Base-by-base conservation (phyloP, 768 basidiomycete genomes). In the Rhodotorula toruloides region DNA sequence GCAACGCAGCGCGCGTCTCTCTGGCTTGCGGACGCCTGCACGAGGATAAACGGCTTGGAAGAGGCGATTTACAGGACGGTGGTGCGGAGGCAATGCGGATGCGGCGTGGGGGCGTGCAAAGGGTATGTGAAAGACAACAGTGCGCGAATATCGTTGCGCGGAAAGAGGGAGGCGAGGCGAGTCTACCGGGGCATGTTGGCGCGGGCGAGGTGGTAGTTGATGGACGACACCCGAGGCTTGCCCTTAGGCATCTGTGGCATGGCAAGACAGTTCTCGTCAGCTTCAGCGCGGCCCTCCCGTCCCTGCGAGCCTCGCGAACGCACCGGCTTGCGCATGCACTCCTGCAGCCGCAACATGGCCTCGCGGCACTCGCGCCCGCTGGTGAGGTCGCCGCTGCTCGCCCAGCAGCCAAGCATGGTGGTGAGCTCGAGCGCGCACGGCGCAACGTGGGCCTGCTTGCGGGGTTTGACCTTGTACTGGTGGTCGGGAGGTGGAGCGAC, bases 251-350 rank as follows among this genome's bases (percentile, higher is more conserved):
- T 86, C 89, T 91, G 74, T n/a, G n/a, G n/a, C 19, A 66, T 21
- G 43, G 12, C 63, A 31, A 27, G 19, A 17, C 16, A 11, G 27
- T 12, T 37, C 37, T n/a, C 25, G 36, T 54, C 36, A 54, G 53
- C 34, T 14, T 53, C 16, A 9, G n/a, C 36, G 55, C 29, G 31
- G 12, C 58, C 49, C 40, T 58, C n/a, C 25, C 34, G 32, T 61
- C 37, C 50, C 58, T 29, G n/a, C 59, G 58, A 63, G 39, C 34
- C 42, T 13, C 54, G n/a, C 58, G 53, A 59, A 81, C 89, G 74
- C 58, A 91, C 91, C 74, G 87, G 83, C 43, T 86, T 89, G 73
- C 86, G 82, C 91, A 93, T 92, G 80, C 90, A 93, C 42, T 84
- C 81, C 74, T 85, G 88, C 55, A 92, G 78, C 46, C 79, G 76